Evolutionary conservation across 306 rosid species (phyloP).

Genomic region (Quercus cerris): DNA sequence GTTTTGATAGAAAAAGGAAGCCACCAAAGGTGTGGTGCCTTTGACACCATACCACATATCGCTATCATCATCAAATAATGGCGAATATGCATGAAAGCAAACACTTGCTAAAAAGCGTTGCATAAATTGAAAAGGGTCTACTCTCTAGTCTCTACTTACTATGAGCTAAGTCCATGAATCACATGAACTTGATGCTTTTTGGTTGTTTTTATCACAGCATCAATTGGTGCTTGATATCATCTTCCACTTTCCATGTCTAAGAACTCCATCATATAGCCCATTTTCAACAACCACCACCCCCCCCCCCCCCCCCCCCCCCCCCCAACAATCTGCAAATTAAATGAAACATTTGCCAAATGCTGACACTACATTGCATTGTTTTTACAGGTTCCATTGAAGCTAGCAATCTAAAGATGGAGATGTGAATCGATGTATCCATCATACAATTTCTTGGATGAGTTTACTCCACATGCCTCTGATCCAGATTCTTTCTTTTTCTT

Average conservation of each 20-base stretch:
- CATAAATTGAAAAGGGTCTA: conserved; percentile 10
- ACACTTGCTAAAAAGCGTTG: neutral
- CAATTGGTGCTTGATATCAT: neutral
- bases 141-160: neutral
- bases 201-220: conserved; percentile 4
- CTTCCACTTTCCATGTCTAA: neutral
- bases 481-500: conserved; percentile 30
- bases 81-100: conserved; percentile 11
- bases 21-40: conserved; percentile 18
- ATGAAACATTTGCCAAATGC: neutral
- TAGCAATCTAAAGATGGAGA: conserved; percentile 75
- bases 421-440: conserved; percentile 36
- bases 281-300: neutral
- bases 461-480: conserved; percentile 26
- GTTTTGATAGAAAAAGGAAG: neutral
- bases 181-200: neutral
- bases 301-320: neutral
- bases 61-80: conserved; percentile 13
- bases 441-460: conserved; percentile 41
- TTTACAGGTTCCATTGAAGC: conserved; percentile 60
- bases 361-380: neutral
- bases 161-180: no score
- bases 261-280: neutral
- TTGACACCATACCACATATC: conserved; percentile 28
- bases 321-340: neutral